Evolutionary conservation across 331 rosid genomes (phyloP), one percentile per base, ranked within the genome.

Genomic region (Spiraea crenata): DNA sequence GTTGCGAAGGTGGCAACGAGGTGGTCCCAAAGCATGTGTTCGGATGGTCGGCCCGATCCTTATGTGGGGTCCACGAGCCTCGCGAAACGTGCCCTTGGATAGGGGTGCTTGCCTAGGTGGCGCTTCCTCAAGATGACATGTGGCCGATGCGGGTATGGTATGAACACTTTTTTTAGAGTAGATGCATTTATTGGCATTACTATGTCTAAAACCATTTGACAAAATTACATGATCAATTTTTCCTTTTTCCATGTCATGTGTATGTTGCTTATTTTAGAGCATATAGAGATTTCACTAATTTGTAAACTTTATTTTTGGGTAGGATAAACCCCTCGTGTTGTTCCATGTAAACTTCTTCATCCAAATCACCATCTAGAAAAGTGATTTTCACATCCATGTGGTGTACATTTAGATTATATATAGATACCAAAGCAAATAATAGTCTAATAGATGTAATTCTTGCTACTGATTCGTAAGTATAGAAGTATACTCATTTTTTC

Each of bases 151-250:
- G n/a, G n/a, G n/a, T n/a, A n/a, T n/a, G n/a, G n/a, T n/a, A n/a
- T n/a, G n/a, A n/a, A n/a, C n/a, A n/a, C 45, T 20, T 61, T 61
- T 62, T 17, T 42, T 63, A 63, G 38, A 63, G 31, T 63, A 63
- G 2, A 63, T 63, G 38, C 69, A 63, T 63, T 63, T 63, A 42
- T 45, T 11, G 0, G 9, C 39, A 20, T 63, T 63, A 12, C 42
- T 63, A 63, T 42, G 55, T 10, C 6, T 63, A 44, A 44, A 63
- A 41, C 17, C 17, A 63, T 64, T 6, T 3, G 6, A 11, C 7
- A 40, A 39, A 62, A 25, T 25, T 25, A 25, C 31, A 25, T 25
- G 31, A 25, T 25, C 31, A 25, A 25, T 0, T 25, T 25, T 25
- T 25, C 2, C 31, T 0, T 25, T 25, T 25, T 25, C 2, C 31